phyloP scores from a whole-genome alignment of 1,284 basidiomycete species.

The Cryptococcus sp. region DNA sequence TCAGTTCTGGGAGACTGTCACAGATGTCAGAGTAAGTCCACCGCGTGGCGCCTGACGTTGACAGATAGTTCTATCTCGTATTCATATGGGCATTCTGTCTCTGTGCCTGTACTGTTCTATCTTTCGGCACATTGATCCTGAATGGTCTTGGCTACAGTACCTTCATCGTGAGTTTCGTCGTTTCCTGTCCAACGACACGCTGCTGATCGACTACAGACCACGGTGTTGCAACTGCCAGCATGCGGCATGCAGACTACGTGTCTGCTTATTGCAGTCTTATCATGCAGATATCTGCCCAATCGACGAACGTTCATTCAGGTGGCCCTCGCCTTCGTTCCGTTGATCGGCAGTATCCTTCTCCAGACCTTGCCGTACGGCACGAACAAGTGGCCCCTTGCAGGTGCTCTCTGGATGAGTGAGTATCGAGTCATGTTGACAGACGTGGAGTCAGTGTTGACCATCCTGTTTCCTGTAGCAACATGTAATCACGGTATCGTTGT shows the following conservation, averaged over 20 bases:
- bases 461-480: conserved; percentile 1
- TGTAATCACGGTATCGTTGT: conserved; percentile 14
- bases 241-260: conserved; percentile 10
- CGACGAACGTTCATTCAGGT: conserved; percentile 11
- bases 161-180: conserved; percentile 2
- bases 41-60: too few relatives aligned
- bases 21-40: conserved; percentile 3
- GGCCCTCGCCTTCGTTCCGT: conserved; percentile 3
- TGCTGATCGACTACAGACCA: neutral
- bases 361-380: conserved; percentile 7
- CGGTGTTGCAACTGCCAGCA: conserved; percentile 11
- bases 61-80: conserved; percentile 9
- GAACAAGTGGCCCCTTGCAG: conserved; percentile 17
- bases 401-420: conserved; percentile 16
- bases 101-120: conserved; percentile 13
- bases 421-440: neutral
- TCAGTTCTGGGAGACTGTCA: conserved; percentile 17
- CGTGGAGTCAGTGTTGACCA: neutral
- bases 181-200: too few relatives aligned
- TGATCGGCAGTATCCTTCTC: conserved; percentile 12
- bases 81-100: conserved; percentile 14
- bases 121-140: conserved; percentile 16
- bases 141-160: conserved; percentile 14
- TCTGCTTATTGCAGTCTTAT: conserved; percentile 4
- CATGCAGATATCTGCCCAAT: conserved; percentile 8